Evolutionary conservation across 163 green algal species (phyloP).

Genomic region (Scenedesmus sp.): DNA sequence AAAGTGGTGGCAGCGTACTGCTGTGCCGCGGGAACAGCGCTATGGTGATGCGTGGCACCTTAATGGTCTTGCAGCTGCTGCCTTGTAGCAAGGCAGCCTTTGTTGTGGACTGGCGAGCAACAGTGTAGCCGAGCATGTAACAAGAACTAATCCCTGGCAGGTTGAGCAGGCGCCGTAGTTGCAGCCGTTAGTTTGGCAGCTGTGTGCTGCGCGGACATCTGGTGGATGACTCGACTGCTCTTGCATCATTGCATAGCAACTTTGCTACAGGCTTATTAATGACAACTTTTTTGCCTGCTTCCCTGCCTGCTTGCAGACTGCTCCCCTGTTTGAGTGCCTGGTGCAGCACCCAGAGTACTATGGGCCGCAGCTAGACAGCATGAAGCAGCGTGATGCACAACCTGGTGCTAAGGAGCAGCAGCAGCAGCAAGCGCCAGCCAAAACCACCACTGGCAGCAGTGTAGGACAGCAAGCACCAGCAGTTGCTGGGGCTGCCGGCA

Average conservation of each 20-base stretch:
- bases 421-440: neutral
- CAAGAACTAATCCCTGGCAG: no score
- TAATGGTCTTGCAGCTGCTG: no score
- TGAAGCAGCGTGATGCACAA: constrained; percentile 21
- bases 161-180: no score
- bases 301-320: constrained; percentile 36
- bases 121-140: no score
- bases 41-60: no score
- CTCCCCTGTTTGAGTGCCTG: constrained; percentile 45
- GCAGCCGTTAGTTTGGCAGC: no score
- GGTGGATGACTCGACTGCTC: no score
- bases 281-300: neutral
- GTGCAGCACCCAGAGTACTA: constrained; percentile 44
- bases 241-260: neutral
- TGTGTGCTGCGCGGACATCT: no score
- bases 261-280: neutral
- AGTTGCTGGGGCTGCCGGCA: neutral
- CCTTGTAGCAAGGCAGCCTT: no score
- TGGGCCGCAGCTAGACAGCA: constrained; percentile 21
- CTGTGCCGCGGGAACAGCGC: no score
- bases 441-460: neutral
- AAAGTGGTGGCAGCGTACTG: no score
- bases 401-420: constrained; percentile 9
- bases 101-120: no score
- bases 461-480: neutral